phyloP scores from a whole-genome alignment of 202 grass and related monocot genomes.

The Cymbopogon flexuosus region DNA sequence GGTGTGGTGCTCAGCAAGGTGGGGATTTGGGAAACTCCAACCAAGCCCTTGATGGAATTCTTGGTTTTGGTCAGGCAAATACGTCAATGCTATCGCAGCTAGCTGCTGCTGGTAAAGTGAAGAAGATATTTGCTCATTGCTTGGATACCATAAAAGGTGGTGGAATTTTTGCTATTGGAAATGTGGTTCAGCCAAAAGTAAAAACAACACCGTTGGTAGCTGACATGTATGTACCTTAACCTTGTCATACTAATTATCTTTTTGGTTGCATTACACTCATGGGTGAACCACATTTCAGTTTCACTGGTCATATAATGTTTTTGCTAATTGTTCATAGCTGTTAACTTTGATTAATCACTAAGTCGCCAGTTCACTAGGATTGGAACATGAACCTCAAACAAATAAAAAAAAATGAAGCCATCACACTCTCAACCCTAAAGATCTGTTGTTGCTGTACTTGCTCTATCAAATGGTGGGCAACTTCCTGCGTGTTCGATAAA shows the following conservation, averaged over 20 bases:
- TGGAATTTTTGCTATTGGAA: slow-evolving; percentile 83
- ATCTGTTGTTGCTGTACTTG: background rate
- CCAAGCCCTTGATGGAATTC: slow-evolving; percentile 92
- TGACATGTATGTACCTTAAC: slow-evolving; percentile 69
- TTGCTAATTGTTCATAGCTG: background rate
- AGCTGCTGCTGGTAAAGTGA: slow-evolving; percentile 76
- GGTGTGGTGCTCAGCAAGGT: slow-evolving; percentile 94
- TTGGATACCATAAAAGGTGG: slow-evolving; percentile 84
- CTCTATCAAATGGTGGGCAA: background rate
- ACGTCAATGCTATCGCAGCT: slow-evolving; percentile 88
- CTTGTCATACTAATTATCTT: slow-evolving; percentile 15
- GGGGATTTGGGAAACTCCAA: slow-evolving; percentile 84
- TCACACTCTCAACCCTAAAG: background rate
- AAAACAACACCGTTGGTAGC: slow-evolving; percentile 82
- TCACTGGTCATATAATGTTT: background rate
- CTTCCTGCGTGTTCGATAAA: background rate
- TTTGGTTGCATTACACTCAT: background rate
- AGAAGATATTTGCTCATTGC: slow-evolving; percentile 93
- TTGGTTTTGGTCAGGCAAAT: slow-evolving; percentile 97
- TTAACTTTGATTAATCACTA: background rate
- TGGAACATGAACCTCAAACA: background rate
- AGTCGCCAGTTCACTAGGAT: background rate
- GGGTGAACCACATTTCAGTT: background rate
- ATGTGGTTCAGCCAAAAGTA: slow-evolving; percentile 85
- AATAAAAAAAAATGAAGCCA: background rate